phyloP scores from a whole-genome alignment of 345 rosid genomes.

The Aquilaria yunnanensis region DNA sequence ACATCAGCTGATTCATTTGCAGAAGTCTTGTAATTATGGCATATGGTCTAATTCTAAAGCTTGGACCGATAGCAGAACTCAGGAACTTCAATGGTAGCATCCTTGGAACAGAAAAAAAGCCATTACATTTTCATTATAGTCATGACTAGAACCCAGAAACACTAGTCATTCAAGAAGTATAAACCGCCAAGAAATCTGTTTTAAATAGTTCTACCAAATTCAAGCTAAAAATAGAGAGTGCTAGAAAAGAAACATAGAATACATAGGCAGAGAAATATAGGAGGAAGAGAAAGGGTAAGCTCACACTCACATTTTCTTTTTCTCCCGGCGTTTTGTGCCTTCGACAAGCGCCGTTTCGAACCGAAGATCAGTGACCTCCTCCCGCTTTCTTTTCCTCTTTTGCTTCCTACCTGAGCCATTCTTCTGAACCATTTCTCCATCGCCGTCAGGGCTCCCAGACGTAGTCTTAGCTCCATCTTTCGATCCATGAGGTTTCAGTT shows the following conservation, averaged over 20 bases:
- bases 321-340: slow-evolving; percentile 49
- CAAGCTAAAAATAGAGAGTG: background rate
- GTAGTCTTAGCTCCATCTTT: slow-evolving; percentile 11
- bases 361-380: slow-evolving; percentile 57
- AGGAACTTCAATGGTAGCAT: too few species aligned
- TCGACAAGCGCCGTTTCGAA: slow-evolving; percentile 37
- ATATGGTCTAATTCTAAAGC: too few species aligned
- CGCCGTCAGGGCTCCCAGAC: slow-evolving; percentile 19
- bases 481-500: slow-evolving; percentile 11
- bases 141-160: background rate
- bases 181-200: background rate
- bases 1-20: too few species aligned
- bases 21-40: too few species aligned
- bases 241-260: background rate
- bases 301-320: slow-evolving; percentile 51
- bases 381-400: slow-evolving; percentile 75
- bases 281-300: background rate
- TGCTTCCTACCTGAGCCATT: slow-evolving; percentile 37
- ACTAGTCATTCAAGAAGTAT: slow-evolving; percentile 2
- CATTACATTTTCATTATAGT: too few species aligned
- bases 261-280: background rate
- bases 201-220: background rate
- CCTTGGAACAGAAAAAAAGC: too few species aligned
- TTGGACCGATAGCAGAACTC: too few species aligned
- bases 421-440: slow-evolving; percentile 16